phyloP scores from a whole-genome alignment of 2,329 filamentous ascomycete species.

The Colletotrichum horii region DNA sequence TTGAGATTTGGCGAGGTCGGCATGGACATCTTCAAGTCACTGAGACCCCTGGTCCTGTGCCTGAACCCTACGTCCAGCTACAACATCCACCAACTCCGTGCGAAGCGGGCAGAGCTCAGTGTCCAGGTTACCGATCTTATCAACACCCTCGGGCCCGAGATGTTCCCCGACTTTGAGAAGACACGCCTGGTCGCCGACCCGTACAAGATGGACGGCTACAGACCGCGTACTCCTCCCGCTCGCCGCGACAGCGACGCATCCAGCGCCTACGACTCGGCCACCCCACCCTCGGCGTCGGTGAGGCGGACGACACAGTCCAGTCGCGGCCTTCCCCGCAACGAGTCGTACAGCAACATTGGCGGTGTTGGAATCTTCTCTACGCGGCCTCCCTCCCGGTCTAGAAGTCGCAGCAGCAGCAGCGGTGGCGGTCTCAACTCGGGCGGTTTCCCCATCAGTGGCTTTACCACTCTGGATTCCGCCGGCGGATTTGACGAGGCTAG shows the following conservation, averaged over 20 bases:
- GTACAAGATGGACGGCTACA: slow-evolving; percentile 39
- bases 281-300: slow-evolving; percentile 41
- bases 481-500: slow-evolving; percentile 83
- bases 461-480: slow-evolving; percentile 70
- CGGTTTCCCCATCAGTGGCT: slow-evolving; percentile 70
- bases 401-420: slow-evolving; percentile 72
- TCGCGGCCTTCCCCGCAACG: slow-evolving; percentile 76
- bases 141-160: slow-evolving; percentile 92
- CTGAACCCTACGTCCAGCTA: slow-evolving; percentile 85
- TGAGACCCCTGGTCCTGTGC: slow-evolving; percentile 85
- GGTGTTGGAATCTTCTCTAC: slow-evolving; percentile 90
- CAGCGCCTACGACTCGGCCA: slow-evolving; percentile 41
- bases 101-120: slow-evolving; percentile 75
- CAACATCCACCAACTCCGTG: slow-evolving; percentile 79
- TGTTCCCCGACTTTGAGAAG: slow-evolving; percentile 95
- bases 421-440: slow-evolving; percentile 65
- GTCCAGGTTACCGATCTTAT: slow-evolving; percentile 88
- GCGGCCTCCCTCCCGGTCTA: slow-evolving; percentile 79
- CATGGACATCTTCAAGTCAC: slow-evolving; percentile 97
- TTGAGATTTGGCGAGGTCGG: slow-evolving; percentile 96
- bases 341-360: slow-evolving; percentile 91
- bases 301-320: slow-evolving; percentile 59
- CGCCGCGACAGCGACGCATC: slow-evolving; percentile 57
- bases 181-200: slow-evolving; percentile 70
- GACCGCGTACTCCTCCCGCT: slow-evolving; percentile 24